Percentiles rank a stretch among this genome's conserved stretches.
phyloP scores from a whole-genome alignment of 2,329 filamentous ascomycete species.

The Botrytis porri region DNA sequence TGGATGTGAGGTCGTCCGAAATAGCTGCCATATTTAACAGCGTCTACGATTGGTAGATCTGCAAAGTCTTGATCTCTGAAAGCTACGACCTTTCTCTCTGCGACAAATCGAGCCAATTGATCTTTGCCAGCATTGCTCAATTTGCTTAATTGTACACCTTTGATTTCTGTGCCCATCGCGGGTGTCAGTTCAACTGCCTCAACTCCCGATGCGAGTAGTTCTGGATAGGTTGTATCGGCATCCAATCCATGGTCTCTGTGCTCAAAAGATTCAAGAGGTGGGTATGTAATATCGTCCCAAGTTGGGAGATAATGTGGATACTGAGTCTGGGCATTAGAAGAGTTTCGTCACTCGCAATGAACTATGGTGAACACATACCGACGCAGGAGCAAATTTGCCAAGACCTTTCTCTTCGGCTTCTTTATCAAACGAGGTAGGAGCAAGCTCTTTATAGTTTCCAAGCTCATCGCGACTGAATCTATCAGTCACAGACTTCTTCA shows the following conservation, averaged over 20 bases:
- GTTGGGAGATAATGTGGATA: constrained; percentile 64
- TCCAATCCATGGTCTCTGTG: constrained; percentile 75
- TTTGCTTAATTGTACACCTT: constrained; percentile 67
- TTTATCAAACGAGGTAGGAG: constrained; percentile 35
- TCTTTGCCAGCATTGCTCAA: constrained; percentile 69
- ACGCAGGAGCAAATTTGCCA: constrained; percentile 33
- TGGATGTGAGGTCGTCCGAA: constrained; percentile 83
- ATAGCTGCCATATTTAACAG: constrained; percentile 67
- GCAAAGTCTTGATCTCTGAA: constrained; percentile 75
- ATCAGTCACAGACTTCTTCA: constrained; percentile 20
- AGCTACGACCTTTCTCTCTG: constrained; percentile 73
- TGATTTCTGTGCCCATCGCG: constrained; percentile 70
- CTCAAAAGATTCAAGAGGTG: constrained; percentile 65
- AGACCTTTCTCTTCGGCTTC: constrained; percentile 35
- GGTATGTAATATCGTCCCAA: constrained; percentile 61
- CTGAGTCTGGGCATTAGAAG: constrained; percentile 7
- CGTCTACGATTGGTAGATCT: constrained; percentile 66
- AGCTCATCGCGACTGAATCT: constrained; percentile 28
- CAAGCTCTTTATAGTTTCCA: constrained; percentile 36
- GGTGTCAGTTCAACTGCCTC: constrained; percentile 63
- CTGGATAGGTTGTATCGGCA: constrained; percentile 65
- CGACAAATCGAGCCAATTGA: constrained; percentile 71
- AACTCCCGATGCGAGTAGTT: constrained; percentile 58
- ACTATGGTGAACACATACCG: constrained; percentile 25
- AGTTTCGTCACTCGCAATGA: not conserved